These are phyloP conservation scores for Boletellus emodensis DNA, from an alignment of 768 basidiomycete genomes.

Conservation along the genomic window DNA sequence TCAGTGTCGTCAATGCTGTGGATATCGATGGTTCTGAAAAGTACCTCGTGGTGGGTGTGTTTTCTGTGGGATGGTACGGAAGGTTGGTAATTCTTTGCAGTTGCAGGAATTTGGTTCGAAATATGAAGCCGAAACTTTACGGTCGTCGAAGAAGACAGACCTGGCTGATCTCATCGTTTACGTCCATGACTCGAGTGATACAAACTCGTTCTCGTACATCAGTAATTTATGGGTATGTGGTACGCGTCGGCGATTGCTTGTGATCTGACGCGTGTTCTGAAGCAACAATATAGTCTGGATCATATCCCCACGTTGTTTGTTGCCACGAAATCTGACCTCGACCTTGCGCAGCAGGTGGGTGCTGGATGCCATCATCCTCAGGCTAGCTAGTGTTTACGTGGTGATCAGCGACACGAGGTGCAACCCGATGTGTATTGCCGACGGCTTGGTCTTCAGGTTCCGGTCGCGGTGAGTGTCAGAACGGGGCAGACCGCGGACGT, in stretches of 20 bases:
- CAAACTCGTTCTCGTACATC: conserved; percentile 98
- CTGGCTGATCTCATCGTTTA: conserved; percentile 92
- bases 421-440: conserved; percentile 97
- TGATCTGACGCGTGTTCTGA: conserved; percentile 20
- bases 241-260: neutral
- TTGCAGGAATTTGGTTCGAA: conserved; percentile 96
- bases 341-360: conserved; percentile 87
- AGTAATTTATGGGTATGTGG: conserved; percentile 82
- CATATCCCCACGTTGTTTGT: conserved; percentile 95
- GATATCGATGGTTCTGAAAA: conserved; percentile 94
- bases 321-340: conserved; percentile 97
- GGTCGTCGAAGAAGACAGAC: conserved; percentile 88
- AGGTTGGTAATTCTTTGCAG: conserved; percentile 37
- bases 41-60: conserved; percentile 81
- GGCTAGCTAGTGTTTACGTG: conserved; percentile 3
- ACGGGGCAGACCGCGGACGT: conserved; percentile 82
- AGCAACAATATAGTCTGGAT: conserved; percentile 98
- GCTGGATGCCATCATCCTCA: neutral
- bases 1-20: conserved; percentile 91
- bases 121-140: conserved; percentile 82
- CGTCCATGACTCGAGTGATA: conserved; percentile 96
- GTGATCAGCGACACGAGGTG: conserved; percentile 83
- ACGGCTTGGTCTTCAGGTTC: conserved; percentile 83
- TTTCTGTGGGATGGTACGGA: conserved; percentile 33
- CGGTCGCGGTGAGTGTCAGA: conserved; percentile 90